phyloP scores from a whole-genome alignment of 768 basidiomycete genomes.

The Rhodotorula toruloides region DNA sequence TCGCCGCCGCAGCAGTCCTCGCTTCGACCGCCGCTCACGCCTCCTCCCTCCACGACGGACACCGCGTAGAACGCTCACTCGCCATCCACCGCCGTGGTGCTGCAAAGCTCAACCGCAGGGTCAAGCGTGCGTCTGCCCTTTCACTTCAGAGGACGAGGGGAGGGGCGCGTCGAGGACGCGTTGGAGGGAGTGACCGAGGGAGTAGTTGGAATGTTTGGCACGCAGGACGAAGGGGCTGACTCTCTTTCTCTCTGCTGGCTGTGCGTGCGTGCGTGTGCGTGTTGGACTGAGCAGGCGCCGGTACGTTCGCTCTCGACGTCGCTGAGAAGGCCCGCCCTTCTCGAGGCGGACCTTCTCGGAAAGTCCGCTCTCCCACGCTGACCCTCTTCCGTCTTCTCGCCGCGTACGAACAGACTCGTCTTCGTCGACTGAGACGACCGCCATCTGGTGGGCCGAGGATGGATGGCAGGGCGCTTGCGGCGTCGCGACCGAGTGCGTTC shows the following conservation, averaged over 20 bases:
- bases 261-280: too few species aligned
- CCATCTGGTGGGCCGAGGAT: conserved; percentile 19
- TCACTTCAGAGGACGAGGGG: background rate
- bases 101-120: background rate
- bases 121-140: conserved; percentile 4
- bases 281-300: too few species aligned
- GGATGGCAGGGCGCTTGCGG: conserved; percentile 12
- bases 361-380: background rate
- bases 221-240: too few species aligned
- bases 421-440: conserved; percentile 1
- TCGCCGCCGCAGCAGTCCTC: conserved; percentile 16
- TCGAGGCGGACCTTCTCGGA: too few species aligned
- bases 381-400: background rate
- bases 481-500: conserved; percentile 9
- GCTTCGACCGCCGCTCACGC: conserved; percentile 5
- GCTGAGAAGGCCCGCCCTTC: too few species aligned
- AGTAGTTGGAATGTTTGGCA: too few species aligned
- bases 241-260: too few species aligned
- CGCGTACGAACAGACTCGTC: background rate
- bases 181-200: too few species aligned
- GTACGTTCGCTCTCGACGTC: too few species aligned
- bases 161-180: background rate
- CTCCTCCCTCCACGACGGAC: too few species aligned
- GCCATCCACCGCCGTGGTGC: conserved; percentile 1
- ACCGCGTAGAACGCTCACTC: background rate